A percentile compares a stretch with the other conserved stretches of the same genome.
phyloP scores from a whole-genome alignment of 2,329 filamentous ascomycete genomes.

The Geosmithia putterillii region DNA sequence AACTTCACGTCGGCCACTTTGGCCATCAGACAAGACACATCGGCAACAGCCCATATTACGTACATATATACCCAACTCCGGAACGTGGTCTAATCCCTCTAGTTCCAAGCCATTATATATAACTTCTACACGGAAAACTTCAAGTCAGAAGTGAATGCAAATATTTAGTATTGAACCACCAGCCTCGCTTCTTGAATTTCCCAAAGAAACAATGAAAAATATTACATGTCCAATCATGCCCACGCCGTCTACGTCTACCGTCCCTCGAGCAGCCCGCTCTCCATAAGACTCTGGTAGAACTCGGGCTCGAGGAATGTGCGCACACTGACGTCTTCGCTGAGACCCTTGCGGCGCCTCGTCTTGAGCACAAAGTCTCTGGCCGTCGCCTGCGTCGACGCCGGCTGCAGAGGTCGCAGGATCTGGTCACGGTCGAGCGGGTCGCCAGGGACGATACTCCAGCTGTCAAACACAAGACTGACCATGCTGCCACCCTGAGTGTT shows the following conservation, averaged over 20 bases:
- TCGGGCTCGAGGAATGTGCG: constrained; percentile 95
- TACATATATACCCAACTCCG: too few relatives aligned
- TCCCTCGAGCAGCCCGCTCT: constrained; percentile 72
- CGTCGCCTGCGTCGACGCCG: constrained; percentile 76
- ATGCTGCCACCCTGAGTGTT: constrained; percentile 91
- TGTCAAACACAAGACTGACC: constrained; percentile 85
- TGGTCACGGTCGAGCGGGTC: constrained; percentile 87
- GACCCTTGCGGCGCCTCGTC: constrained; percentile 81
- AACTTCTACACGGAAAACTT: too few relatives aligned
- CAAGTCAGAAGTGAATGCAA: too few relatives aligned
- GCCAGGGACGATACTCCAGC: constrained; percentile 90
- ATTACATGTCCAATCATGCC: not conserved
- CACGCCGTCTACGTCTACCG: not conserved
- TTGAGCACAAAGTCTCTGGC: constrained; percentile 95
- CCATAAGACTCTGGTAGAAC: constrained; percentile 76
- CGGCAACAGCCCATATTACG: not conserved
- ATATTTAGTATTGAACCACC: too few relatives aligned
- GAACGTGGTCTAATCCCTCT: too few relatives aligned
- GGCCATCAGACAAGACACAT: not conserved
- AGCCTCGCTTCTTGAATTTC: too few relatives aligned
- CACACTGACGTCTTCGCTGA: constrained; percentile 91
- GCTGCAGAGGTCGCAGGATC: constrained; percentile 71
- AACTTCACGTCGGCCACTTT: not conserved
- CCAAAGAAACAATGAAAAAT: too few relatives aligned
- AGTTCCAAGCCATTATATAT: too few relatives aligned